A percentile compares a stretch with the other conserved stretches of the same genome.
phyloP scores from a whole-genome alignment of 73 alveolate genomes.

The Paramecium caudatum region DNA sequence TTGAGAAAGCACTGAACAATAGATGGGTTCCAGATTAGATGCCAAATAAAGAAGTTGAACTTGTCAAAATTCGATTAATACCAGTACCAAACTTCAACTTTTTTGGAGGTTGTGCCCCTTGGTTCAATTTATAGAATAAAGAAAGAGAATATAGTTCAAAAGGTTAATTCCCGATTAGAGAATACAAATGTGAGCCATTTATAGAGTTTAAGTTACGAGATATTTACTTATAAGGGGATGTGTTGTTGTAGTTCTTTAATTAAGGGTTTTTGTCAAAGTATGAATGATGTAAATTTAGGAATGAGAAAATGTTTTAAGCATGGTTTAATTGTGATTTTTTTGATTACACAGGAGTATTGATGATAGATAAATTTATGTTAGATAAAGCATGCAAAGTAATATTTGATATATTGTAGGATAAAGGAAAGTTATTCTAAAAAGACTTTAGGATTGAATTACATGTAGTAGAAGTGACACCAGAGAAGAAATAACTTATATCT shows the following conservation, averaged over 20 bases:
- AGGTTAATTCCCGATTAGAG: background rate
- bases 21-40: conserved; percentile 71
- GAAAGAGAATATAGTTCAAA: conserved; percentile 57
- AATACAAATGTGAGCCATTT: conserved; percentile 49
- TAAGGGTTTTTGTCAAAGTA: conserved; percentile 40
- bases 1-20: conserved; percentile 90
- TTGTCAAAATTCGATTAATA: conserved; percentile 80
- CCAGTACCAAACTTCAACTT: conserved; percentile 83
- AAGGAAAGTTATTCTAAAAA: conserved; percentile 37
- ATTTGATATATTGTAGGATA: conserved; percentile 49
- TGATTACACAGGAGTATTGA: conserved; percentile 82
- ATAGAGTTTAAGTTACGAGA: conserved; percentile 39
- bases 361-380: conserved; percentile 83
- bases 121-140: conserved; percentile 57
- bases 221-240: conserved; percentile 86
- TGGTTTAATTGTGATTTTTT: conserved; percentile 94
- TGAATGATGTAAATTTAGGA: background rate
- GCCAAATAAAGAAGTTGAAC: conserved; percentile 77
- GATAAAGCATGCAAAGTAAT: conserved; percentile 86
- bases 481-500: background rate
- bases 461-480: conserved; percentile 32
- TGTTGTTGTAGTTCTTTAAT: conserved; percentile 83
- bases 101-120: conserved; percentile 68
- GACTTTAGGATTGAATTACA: conserved; percentile 63
- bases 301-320: conserved; percentile 84